Percentiles rank a stretch among this genome's conserved stretches.
Conservation (phyloP, 176 grass and related monocot genomes). For the Olyra latifolia region DNA sequence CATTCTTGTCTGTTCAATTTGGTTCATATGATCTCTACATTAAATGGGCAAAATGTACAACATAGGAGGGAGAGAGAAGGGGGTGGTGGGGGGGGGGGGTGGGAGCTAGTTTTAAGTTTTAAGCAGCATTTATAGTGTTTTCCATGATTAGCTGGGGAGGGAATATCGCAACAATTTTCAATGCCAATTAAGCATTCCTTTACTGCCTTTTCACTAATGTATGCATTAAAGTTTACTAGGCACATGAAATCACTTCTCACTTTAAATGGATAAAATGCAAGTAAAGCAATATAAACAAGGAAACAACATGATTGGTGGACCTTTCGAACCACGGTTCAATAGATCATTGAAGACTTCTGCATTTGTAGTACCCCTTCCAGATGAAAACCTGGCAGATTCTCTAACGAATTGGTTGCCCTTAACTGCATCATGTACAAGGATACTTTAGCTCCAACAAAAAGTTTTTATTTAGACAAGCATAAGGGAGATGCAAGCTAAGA, state of each 20-base stretch:
- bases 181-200: not conserved
- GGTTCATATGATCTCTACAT: not conserved
- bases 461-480: not conserved
- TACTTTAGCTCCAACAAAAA: conserved; percentile 6
- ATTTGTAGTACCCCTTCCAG: conserved; percentile 36
- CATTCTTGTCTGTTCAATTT: not conserved
- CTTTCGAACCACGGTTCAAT: conserved; percentile 41
- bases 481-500: conserved; percentile 11
- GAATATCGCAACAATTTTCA: not conserved
- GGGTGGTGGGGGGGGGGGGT: too few relatives aligned
- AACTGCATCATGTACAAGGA: conserved; percentile 42
- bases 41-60: not conserved
- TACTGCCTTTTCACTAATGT: not conserved
- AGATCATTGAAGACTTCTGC: conserved; percentile 43
- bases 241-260: not conserved
- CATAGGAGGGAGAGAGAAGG: too few relatives aligned
- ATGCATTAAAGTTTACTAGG: not conserved
- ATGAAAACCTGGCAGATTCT: conserved; percentile 67
- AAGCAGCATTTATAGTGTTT: not conserved
- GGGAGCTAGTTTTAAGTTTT: too few relatives aligned
- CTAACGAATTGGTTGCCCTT: conserved; percentile 59
- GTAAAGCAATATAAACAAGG: not conserved
- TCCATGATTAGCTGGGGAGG: not conserved
- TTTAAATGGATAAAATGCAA: not conserved
- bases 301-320: not conserved